A percentile compares a stretch with the other conserved stretches of the same genome.
Conservation (phyloP, 2,329 filamentous ascomycete genomes). For the Penicillium aurantiogriseum region DNA sequence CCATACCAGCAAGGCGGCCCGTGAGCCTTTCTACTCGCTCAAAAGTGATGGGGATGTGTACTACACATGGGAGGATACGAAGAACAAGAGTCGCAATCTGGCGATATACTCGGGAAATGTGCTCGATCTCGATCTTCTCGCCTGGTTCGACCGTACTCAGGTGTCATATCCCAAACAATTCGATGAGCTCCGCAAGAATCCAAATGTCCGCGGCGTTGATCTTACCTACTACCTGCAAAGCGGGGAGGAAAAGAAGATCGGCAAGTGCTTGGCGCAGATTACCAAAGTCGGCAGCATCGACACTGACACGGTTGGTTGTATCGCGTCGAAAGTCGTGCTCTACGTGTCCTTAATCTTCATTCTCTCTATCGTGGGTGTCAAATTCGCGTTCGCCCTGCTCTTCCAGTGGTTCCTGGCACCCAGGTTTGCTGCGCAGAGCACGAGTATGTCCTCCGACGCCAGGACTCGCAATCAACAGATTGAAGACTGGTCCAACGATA, state of each 20-base stretch:
- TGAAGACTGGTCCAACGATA: conserved; percentile 96
- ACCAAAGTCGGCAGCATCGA: conserved; percentile 96
- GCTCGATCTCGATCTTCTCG: conserved; percentile 80
- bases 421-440: conserved; percentile 79
- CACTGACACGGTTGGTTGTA: conserved; percentile 93
- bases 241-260: conserved; percentile 73
- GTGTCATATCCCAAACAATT: conserved; percentile 75
- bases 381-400: conserved; percentile 82
- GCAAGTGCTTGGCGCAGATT: conserved; percentile 85
- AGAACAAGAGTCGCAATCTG: conserved; percentile 82
- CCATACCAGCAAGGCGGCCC: conserved; percentile 70
- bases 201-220: conserved; percentile 75
- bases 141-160: conserved; percentile 84
- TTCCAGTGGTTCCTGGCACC: conserved; percentile 97
- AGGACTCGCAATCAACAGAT: conserved; percentile 90
- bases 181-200: conserved; percentile 71
- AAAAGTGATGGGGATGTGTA: conserved; percentile 78
- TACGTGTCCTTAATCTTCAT: conserved; percentile 93
- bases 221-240: conserved; percentile 85
- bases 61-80: conserved; percentile 92
- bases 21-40: conserved; percentile 75
- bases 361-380: conserved; percentile 77
- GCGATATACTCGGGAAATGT: conserved; percentile 94
- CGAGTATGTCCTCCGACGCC: conserved; percentile 74
- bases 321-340: conserved; percentile 93